Evolutionary conservation across 139 green algal species (phyloP).

Genomic region (Haematococcus sp.): DNA sequence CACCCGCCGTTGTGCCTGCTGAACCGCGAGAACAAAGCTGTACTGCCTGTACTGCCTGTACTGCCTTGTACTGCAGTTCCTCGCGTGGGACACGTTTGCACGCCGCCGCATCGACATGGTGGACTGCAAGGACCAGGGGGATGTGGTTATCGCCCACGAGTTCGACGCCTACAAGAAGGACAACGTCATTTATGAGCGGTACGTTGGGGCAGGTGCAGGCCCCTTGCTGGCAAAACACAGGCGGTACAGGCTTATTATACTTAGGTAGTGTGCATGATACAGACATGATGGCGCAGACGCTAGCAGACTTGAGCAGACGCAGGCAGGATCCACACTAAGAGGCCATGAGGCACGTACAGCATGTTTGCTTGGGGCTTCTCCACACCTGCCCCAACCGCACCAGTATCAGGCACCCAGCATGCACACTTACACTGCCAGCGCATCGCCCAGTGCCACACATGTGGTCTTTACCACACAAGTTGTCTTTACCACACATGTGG

Average conservation of each 20-base stretch:
- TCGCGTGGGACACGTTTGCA: conserved; percentile 44
- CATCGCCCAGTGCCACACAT: too few species aligned
- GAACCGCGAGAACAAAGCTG: too few species aligned
- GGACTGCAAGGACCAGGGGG: conserved; percentile 28
- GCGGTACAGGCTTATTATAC: background rate
- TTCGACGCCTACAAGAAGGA: conserved; percentile 37
- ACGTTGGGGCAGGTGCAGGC: background rate
- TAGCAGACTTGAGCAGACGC: background rate
- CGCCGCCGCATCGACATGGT: conserved; percentile 39
- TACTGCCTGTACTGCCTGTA: too few species aligned
- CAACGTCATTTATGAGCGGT: conserved; percentile 20
- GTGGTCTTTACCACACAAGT: too few species aligned
- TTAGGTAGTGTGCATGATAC: background rate
- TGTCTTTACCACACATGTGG: too few species aligned
- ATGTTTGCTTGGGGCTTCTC: too few species aligned
- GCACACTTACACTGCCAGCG: too few species aligned
- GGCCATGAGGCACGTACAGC: too few species aligned
- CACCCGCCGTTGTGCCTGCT: too few species aligned
- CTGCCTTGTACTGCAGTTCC: conserved; percentile 26
- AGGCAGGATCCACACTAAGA: conserved; percentile 30
- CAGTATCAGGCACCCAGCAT: too few species aligned
- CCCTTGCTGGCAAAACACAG: background rate
- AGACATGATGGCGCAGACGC: background rate
- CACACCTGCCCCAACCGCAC: too few species aligned
- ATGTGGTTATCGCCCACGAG: conserved; percentile 40